phyloP scores from a whole-genome alignment of 305 asterid genomes.

The Fraxinus sp. region DNA sequence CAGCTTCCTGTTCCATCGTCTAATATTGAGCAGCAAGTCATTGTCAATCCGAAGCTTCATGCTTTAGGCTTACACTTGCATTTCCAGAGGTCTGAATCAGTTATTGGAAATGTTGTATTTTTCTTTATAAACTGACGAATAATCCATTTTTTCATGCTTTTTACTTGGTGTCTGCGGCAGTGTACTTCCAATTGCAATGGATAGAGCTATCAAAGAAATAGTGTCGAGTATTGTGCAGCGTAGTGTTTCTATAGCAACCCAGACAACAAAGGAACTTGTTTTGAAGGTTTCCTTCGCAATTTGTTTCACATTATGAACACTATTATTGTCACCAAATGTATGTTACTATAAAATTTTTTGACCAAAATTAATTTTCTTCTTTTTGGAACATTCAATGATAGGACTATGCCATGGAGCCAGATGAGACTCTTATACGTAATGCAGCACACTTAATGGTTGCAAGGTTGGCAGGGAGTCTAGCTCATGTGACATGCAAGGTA shows the following conservation, averaged over 20 bases:
- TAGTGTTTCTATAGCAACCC: slow-evolving; percentile 97
- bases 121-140: neutral
- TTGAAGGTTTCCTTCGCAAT: slow-evolving; percentile 51
- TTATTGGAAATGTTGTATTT: slow-evolving; percentile 22
- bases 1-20: slow-evolving; percentile 79
- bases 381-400: slow-evolving; percentile 18
- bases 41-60: slow-evolving; percentile 85
- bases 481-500: slow-evolving; percentile 99
- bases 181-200: slow-evolving; percentile 88
- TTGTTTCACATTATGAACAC: neutral
- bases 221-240: slow-evolving; percentile 89
- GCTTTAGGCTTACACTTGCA: slow-evolving; percentile 64
- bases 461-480: slow-evolving; percentile 94
- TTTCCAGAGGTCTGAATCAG: slow-evolving; percentile 77
- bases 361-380: neutral
- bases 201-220: slow-evolving; percentile 93
- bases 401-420: slow-evolving; percentile 98
- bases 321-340: neutral
- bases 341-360: neutral
- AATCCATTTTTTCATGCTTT: neutral
- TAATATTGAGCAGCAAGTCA: slow-evolving; percentile 89
- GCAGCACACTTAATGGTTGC: slow-evolving; percentile 99
- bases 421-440: slow-evolving; percentile 85
- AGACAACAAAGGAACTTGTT: slow-evolving; percentile 95
- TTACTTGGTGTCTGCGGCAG: slow-evolving; percentile 44